A percentile compares a stretch with the other conserved stretches of the same genome.
phyloP scores from a whole-genome alignment of 2,329 filamentous ascomycete species.

The Beauveria caledonica region DNA sequence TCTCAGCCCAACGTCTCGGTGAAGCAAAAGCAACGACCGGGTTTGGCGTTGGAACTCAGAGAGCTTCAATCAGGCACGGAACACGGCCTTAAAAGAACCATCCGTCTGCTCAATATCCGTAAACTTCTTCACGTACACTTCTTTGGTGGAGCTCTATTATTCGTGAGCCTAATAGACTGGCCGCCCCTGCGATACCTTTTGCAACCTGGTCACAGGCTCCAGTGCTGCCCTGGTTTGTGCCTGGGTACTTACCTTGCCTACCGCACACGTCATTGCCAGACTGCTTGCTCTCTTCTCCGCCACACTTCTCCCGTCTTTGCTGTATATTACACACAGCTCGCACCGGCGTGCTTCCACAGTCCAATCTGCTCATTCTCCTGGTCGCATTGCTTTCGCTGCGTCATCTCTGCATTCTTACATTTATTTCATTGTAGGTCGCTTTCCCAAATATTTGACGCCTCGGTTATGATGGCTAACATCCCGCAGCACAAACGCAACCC shows the following conservation, averaged over 20 bases:
- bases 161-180: neutral
- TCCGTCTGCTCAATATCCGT: too few species aligned
- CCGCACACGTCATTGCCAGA: constrained; percentile 10
- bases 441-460: neutral
- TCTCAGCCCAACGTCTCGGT: neutral
- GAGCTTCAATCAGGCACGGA: neutral
- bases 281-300: constrained; percentile 4
- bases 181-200: neutral
- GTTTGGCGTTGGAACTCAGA: neutral
- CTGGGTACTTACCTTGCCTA: neutral
- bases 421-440: neutral
- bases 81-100: neutral
- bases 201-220: neutral
- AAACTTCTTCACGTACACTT: too few species aligned
- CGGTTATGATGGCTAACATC: neutral
- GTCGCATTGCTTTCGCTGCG: neutral
- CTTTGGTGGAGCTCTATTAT: too few species aligned
- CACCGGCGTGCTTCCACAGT: neutral
- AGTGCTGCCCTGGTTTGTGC: constrained; percentile 2
- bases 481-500: neutral
- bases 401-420: neutral
- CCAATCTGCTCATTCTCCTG: neutral
- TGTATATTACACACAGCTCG: neutral
- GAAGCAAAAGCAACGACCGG: neutral
- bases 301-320: neutral